These are phyloP conservation scores for Suillus lakei DNA, from an alignment of 768 basidiomycete genomes.

Conservation along the genomic window DNA sequence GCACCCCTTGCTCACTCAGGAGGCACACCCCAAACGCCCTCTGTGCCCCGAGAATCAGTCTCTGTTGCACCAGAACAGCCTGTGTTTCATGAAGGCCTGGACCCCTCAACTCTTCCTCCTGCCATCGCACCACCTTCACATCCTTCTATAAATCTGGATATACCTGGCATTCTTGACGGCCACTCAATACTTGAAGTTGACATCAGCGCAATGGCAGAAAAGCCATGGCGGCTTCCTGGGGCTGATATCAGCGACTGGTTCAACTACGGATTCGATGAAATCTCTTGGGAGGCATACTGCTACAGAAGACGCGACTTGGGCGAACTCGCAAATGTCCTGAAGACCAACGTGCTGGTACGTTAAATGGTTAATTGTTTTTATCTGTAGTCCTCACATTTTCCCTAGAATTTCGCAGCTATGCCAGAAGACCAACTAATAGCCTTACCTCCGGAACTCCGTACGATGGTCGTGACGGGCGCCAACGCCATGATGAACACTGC, in stretches of 20 bases:
- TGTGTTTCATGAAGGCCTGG: slow-evolving; percentile 54
- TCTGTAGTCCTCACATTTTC: slow-evolving; percentile 15
- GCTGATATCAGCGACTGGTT: slow-evolving; percentile 97
- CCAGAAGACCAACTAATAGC: slow-evolving; percentile 79
- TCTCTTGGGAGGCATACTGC: slow-evolving; percentile 93
- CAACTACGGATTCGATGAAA: slow-evolving; percentile 98
- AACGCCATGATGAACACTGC: slow-evolving; percentile 74
- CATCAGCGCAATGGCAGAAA: slow-evolving; percentile 71
- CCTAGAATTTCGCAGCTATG: slow-evolving; percentile 81
- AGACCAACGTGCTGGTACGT: slow-evolving; percentile 82
- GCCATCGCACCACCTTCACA: slow-evolving; percentile 79
- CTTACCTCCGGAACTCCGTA: slow-evolving; percentile 80
- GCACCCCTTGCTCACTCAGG: slow-evolving; percentile 30
- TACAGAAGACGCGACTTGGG: slow-evolving; percentile 82
- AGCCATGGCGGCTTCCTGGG: slow-evolving; percentile 91
- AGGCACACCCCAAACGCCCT: slow-evolving; percentile 20
- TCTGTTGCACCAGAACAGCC: slow-evolving; percentile 20
- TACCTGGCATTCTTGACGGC: slow-evolving; percentile 69
- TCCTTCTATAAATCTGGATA: slow-evolving; percentile 73
- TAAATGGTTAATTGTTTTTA: background rate
- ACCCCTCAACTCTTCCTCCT: slow-evolving; percentile 67
- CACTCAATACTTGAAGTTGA: slow-evolving; percentile 88
- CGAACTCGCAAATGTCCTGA: slow-evolving; percentile 79
- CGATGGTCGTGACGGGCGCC: slow-evolving; percentile 87
- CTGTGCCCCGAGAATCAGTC: slow-evolving; percentile 12